Percentiles rank a stretch among this genome's conserved stretches.
phyloP scores from a whole-genome alignment of 345 rosid species.

The Mercurialis annua region DNA sequence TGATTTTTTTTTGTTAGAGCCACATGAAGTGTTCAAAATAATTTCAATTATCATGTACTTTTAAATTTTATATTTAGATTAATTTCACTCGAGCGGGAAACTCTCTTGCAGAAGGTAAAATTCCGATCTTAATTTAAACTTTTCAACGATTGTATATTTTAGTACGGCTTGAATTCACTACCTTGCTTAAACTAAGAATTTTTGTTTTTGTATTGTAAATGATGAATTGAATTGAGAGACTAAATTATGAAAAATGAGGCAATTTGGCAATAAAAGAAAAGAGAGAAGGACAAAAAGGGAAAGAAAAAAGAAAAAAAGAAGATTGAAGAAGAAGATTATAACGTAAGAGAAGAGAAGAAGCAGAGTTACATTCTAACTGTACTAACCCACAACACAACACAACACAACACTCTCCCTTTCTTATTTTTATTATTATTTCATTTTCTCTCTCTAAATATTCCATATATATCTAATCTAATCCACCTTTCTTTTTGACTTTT shows the following conservation, averaged over 20 bases:
- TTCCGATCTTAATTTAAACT: too few relatives aligned
- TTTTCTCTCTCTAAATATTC: conserved; percentile 6
- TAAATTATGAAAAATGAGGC: conserved; percentile 4
- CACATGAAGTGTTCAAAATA: too few relatives aligned
- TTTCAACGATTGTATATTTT: too few relatives aligned
- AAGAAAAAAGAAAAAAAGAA: not conserved
- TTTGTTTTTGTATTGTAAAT: too few relatives aligned
- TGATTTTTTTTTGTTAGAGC: too few relatives aligned
- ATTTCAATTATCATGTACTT: too few relatives aligned
- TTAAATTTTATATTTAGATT: too few relatives aligned
- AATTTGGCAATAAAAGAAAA: not conserved
- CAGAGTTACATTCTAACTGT: conserved; percentile 32
- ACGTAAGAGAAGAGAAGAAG: conserved; percentile 42
- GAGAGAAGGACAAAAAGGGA: conserved; percentile 13
- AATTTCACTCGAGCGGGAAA: too few relatives aligned
- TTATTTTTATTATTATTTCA: not conserved
- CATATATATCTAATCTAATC: not conserved
- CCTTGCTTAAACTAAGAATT: too few relatives aligned
- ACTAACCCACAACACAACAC: not conserved
- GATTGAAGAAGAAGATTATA: conserved; percentile 11
- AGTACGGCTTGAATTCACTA: too few relatives aligned
- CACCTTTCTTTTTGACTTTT: conserved; percentile 30
- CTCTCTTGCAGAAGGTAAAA: too few relatives aligned
- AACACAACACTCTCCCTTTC: not conserved
- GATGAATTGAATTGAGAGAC: too few relatives aligned